Base-by-base conservation (phyloP, 2,329 filamentous ascomycete genomes). In the Amesomyces nigricolor region DNA sequence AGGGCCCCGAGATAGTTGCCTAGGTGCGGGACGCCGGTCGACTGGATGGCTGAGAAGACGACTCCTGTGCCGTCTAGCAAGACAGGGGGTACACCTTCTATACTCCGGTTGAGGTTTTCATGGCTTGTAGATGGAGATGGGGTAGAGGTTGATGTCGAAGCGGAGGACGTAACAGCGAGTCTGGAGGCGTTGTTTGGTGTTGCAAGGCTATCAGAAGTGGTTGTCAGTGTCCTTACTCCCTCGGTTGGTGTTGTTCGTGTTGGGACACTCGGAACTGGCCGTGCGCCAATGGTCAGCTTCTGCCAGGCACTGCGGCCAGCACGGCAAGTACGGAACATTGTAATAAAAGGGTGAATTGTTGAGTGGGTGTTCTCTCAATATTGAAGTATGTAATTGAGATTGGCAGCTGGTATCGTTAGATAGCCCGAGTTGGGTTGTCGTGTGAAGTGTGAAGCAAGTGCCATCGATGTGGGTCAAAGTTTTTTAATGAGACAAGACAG, bases 41-140 rank as follows among this genome's bases (percentile, higher is more conserved):
- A 94, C 71, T 99, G 94, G 64, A 99, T 99, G 51, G 91, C 94
- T 3, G 94, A 97, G 76, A 99, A 96, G 65, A 97, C 82, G 57
- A 87, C n/a, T 26, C 42, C 38, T 5, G 13, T 9, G 2, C 22
- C 22, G 22, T 26, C 22, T 3, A 26, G 22, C 6, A 26, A 26
- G 22, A 4, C 22, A 26, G 22, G 22, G 22, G 22, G 22, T 26
- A 26, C 6, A 4, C 22, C 22, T 26, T 26, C 22, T 26, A 6
- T 26, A 26, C 22, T 26, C 4, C 32, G 9, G 32, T 35, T 7
- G 32, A 35, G 32, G 8, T 13, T 13, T 35, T 35, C 32, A 35
- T 10, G 8, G 3, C 32, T 35, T 9, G 11, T 9, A 7, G 32
- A 35, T 35, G 32, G 11, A 35, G 32, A 35, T 35, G 32, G 6